Conservation (phyloP, 2,329 filamentous ascomycete genomes). For the Cryphonectria japonica region DNA sequence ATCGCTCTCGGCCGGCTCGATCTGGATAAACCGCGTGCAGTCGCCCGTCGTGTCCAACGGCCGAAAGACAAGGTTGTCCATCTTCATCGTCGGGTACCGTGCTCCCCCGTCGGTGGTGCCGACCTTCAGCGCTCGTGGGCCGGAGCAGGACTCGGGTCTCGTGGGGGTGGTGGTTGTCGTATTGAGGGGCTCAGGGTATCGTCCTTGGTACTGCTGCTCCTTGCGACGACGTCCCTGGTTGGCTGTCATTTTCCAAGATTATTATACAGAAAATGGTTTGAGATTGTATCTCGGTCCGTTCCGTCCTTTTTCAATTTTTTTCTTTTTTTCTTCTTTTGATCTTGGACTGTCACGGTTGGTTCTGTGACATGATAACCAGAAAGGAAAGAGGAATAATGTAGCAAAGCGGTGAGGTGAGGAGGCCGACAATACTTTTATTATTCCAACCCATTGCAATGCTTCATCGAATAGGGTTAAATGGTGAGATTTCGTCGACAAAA, state of each 20-base stretch:
- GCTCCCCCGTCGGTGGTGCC: background rate
- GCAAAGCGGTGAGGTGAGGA: too few species aligned
- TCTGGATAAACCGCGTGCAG: slow-evolving; percentile 28
- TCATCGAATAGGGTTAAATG: too few species aligned
- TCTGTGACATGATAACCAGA: background rate
- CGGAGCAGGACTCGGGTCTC: background rate
- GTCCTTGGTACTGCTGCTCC: background rate
- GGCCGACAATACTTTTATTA: too few species aligned
- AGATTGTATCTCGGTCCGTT: too few species aligned
- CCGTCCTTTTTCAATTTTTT: too few species aligned
- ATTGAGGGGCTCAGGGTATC: too few species aligned
- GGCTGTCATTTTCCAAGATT: background rate
- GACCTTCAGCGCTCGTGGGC: background rate
- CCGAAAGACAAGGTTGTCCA: background rate
- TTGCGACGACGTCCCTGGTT: background rate
- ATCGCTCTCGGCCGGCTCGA: slow-evolving; percentile 22
- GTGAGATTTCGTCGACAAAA: too few species aligned
- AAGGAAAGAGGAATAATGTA: too few species aligned
- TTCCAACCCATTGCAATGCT: too few species aligned
- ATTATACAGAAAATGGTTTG: background rate
- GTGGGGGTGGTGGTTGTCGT: background rate
- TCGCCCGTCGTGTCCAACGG: slow-evolving; percentile 14
- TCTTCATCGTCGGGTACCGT: background rate
- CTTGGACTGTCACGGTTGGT: background rate
- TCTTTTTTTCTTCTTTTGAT: background rate